Conservation (phyloP, 345 rosid species). For the Sonneratia caseolaris region DNA sequence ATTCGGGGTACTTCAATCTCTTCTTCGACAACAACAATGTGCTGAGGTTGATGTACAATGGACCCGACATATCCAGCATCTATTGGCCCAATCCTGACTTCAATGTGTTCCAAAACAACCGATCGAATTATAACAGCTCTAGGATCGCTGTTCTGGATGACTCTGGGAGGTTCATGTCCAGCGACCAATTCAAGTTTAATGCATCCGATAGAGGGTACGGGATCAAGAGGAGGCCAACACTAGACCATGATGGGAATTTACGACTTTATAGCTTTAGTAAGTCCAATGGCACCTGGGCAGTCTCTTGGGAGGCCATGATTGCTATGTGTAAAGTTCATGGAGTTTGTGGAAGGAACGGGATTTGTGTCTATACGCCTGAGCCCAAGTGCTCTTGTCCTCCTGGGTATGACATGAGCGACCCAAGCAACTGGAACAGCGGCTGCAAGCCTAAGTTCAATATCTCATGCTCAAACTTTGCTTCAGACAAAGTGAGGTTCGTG, state of each 20-base stretch:
- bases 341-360: conserved; percentile 34
- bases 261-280: conserved; percentile 30
- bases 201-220: conserved; percentile 26
- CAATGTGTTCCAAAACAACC: neutral
- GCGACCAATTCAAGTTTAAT: conserved; percentile 22
- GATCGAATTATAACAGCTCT: conserved; percentile 27
- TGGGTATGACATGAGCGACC: conserved; percentile 22
- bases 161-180: conserved; percentile 23
- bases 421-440: conserved; percentile 28
- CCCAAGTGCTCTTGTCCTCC: conserved; percentile 42
- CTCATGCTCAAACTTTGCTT: conserved; percentile 11
- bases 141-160: conserved; percentile 28
- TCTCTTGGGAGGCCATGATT: conserved; percentile 24
- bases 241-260: conserved; percentile 35
- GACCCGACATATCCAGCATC: conserved; percentile 29
- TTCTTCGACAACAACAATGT: conserved; percentile 32
- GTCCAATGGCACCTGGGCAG: conserved; percentile 20
- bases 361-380: conserved; percentile 23
- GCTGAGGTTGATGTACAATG: conserved; percentile 29
- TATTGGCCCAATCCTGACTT: conserved; percentile 31
- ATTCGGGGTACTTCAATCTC: conserved; percentile 19
- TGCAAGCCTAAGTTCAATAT: conserved; percentile 30
- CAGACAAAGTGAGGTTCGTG: conserved; percentile 16
- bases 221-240: conserved; percentile 27
- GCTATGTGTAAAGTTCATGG: conserved; percentile 29